Conservation (phyloP, 805 yeast species). For the Sugiyamaella smithiae region DNA sequence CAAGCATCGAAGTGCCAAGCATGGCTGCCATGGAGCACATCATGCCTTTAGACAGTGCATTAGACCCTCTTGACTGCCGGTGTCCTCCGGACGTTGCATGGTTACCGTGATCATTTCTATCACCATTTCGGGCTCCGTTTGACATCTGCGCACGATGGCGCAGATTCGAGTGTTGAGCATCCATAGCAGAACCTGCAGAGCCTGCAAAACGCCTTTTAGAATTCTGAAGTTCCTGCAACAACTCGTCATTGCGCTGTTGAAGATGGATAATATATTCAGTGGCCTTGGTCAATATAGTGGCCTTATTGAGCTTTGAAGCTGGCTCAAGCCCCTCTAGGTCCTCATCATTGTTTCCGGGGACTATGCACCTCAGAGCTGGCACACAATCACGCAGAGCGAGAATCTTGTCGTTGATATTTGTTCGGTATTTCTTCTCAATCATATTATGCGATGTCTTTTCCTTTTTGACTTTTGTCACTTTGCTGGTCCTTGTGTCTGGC, state of each 20-base stretch:
- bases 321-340: slow-evolving; percentile 75
- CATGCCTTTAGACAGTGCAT: slow-evolving; percentile 29
- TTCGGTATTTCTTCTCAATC: slow-evolving; percentile 77
- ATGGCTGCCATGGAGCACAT: slow-evolving; percentile 39
- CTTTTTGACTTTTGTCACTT: slow-evolving; percentile 33
- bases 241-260: slow-evolving; percentile 53
- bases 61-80: slow-evolving; percentile 5
- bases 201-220: slow-evolving; percentile 32
- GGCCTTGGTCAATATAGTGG: slow-evolving; percentile 71
- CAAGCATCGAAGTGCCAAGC: slow-evolving; percentile 32
- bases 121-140: background rate
- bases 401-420: slow-evolving; percentile 71
- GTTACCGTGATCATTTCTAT: too few species aligned
- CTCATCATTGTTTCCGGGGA: slow-evolving; percentile 42
- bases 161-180: background rate
- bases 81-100: background rate
- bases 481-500: slow-evolving; percentile 19
- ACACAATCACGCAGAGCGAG: slow-evolving; percentile 70
- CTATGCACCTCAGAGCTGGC: slow-evolving; percentile 67
- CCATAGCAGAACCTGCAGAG: slow-evolving; percentile 17
- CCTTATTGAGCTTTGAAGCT: slow-evolving; percentile 72
- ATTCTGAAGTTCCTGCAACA: slow-evolving; percentile 53
- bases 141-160: background rate
- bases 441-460: slow-evolving; percentile 68
- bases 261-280: slow-evolving; percentile 76